phyloP scores from a whole-genome alignment of 2,329 filamentous ascomycete genomes.

The Arachnomyces sp. region DNA sequence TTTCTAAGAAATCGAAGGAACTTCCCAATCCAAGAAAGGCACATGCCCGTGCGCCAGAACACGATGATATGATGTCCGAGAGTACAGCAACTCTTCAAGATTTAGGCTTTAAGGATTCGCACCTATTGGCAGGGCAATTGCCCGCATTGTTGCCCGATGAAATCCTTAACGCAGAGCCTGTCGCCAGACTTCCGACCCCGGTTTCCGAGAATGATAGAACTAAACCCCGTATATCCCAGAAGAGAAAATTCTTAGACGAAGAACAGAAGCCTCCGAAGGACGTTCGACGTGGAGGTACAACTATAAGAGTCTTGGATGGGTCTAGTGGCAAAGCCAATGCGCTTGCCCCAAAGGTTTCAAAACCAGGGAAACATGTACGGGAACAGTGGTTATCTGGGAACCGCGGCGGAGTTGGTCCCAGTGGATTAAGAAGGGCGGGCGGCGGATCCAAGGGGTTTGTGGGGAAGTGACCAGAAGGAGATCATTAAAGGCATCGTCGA shows the following conservation, averaged over 20 bases:
- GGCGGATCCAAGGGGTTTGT: conserved; percentile 31
- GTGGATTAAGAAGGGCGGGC: conserved; percentile 30
- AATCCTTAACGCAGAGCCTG: conserved; percentile 40
- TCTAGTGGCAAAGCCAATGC: conserved; percentile 21
- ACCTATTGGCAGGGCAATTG: conserved; percentile 26
- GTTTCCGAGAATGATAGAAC: conserved; percentile 26
- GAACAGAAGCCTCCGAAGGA: conserved; percentile 43
- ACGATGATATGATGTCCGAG: conserved; percentile 32
- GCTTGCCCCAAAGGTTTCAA: conserved; percentile 39
- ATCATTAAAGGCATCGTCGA: too few relatives aligned
- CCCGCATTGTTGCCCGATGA: conserved; percentile 45
- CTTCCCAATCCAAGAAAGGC: conserved; percentile 22
- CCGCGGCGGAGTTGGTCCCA: conserved; percentile 23
- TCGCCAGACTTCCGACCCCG: conserved; percentile 37
- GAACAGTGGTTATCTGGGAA: conserved; percentile 32
- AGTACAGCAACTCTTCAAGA: conserved; percentile 35
- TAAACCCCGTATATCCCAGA: conserved; percentile 29
- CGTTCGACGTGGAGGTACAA: conserved; percentile 40
- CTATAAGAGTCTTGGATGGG: conserved; percentile 41
- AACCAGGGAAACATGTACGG: conserved; percentile 27
- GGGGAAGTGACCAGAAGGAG: conserved; percentile 17
- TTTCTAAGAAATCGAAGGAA: conserved; percentile 14
- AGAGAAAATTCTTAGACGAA: conserved; percentile 42
- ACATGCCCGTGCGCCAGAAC: conserved; percentile 8
- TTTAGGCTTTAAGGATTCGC: conserved; percentile 27